Percentiles rank a stretch among this genome's conserved stretches.
These are phyloP conservation scores for Sporothrix pseudoabietina DNA, from an alignment of 2,329 filamentous ascomycete genomes.

Conservation along the genomic window DNA sequence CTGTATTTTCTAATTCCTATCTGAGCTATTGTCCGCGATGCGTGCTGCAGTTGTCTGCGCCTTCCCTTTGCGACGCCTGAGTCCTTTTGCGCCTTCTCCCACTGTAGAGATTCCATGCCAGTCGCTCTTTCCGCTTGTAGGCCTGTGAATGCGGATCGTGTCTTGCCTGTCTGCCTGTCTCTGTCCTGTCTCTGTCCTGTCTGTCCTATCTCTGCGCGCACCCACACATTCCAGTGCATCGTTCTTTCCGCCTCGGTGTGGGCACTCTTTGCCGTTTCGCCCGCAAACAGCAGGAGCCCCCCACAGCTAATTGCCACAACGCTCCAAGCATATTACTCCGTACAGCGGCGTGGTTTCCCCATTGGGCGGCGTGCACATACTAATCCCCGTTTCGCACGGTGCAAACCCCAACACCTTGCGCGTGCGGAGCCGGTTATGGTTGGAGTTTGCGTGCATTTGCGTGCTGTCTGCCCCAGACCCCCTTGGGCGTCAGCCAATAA, in stretches of 20 bases:
- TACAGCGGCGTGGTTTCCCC: slow-evolving; percentile 20
- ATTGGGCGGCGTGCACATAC: neutral
- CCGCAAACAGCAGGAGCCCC: neutral
- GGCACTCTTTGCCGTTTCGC: neutral
- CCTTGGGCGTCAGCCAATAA: slow-evolving; percentile 24
- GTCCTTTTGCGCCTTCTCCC: neutral
- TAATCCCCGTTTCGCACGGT: slow-evolving; percentile 13
- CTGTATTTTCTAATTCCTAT: neutral
- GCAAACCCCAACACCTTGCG: neutral
- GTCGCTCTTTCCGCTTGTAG: slow-evolving; percentile 13
- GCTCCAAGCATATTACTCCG: neutral
- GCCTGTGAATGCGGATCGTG: neutral
- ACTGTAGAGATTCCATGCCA: neutral
- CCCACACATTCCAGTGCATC: slow-evolving; percentile 22
- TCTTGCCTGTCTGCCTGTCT: neutral
- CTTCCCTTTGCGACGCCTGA: neutral
- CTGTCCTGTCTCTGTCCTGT: neutral
- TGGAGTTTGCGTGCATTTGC: neutral
- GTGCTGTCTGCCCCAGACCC: slow-evolving; percentile 3
- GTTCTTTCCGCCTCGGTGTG: slow-evolving; percentile 18
- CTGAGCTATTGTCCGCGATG: neutral
- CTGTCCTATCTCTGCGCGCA: neutral
- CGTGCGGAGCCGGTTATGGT: neutral
- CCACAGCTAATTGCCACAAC: slow-evolving; percentile 10
- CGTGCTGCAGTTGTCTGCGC: neutral